Evolutionary conservation across 352 stramenopile genomes (phyloP).

Genomic region (Phytophthora brassicae): DNA sequence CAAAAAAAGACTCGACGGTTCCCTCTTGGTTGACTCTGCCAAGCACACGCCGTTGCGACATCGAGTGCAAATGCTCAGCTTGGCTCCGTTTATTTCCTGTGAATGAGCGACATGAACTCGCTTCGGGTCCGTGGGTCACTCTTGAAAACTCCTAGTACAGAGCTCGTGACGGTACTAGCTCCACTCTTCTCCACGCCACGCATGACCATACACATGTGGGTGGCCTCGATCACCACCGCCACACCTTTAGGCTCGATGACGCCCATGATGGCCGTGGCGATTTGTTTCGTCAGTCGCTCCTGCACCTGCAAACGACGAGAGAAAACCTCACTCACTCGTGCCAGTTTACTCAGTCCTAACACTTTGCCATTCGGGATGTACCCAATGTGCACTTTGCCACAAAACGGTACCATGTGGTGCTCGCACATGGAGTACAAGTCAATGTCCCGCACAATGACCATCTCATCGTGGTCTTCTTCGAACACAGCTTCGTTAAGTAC

Average conservation of each 20-base stretch:
- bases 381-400: slow-evolving; percentile 94
- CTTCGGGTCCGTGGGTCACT: slow-evolving; percentile 88
- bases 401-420: slow-evolving; percentile 99
- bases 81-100: slow-evolving; percentile 59
- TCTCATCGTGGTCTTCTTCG: slow-evolving; percentile 97
- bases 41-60: slow-evolving; percentile 46
- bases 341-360: slow-evolving; percentile 98
- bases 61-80: neutral
- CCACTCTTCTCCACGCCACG: slow-evolving; percentile 98
- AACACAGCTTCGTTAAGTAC: slow-evolving; percentile 98
- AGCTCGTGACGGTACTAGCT: slow-evolving; percentile 96
- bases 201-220: slow-evolving; percentile 99
- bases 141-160: slow-evolving; percentile 97
- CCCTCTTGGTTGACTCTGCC: slow-evolving; percentile 41
- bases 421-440: slow-evolving; percentile 99
- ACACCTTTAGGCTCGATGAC: slow-evolving; percentile 96
- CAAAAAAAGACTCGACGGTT: slow-evolving; percentile 33
- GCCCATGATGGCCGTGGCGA: slow-evolving; percentile 97
- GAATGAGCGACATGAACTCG: slow-evolving; percentile 90
- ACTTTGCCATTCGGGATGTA: slow-evolving; percentile 97
- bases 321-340: slow-evolving; percentile 97
- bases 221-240: slow-evolving; percentile 98
- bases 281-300: slow-evolving; percentile 98
- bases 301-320: slow-evolving; percentile 97
- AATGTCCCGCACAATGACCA: slow-evolving; percentile 99